Base-by-base conservation (phyloP, 2,329 filamentous ascomycete species). In the Sarocladium strictum region DNA sequence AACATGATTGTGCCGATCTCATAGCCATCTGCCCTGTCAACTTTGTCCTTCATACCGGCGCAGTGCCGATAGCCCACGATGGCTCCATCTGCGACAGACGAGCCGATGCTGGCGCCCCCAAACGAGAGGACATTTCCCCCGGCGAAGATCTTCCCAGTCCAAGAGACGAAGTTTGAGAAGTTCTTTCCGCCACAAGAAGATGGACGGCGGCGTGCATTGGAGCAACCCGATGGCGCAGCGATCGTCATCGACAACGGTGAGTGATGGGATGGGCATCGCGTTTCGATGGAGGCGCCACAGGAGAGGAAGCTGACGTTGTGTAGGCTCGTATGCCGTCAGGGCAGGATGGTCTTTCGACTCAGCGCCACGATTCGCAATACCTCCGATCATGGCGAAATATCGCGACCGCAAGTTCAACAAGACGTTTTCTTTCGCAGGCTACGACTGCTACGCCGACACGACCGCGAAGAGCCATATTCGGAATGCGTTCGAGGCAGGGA, bases 221-320 rank as follows among this genome's bases (percentile, higher is more conserved):
- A 81, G 55, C 72, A 79, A 19, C 69, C 77, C 15, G 78, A 75
- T 56, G 73, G 76, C 45, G 88, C 85, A 53, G 90, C 91, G 52
- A 97, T 99, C 65, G 89, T 99, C 58, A 97, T 99, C 66, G 94
- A 99, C 75, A 97, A 97, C 87, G 94, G 92, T 95, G 74, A 57
- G 72, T 47, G 43, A 47, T 3, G 23, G 19, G 37, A 9, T 23
- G n/a, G n/a, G n/a, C n/a, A n/a, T n/a, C n/a, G n/a, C n/a, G n/a
- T 4, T 26, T 10, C 15, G 17, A n/a, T 26, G 12, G 26, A 49
- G 21, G 21, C 5, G 5, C 27, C 11, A 2, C 33, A 27, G 23
- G n/a, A 23, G 23, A 32, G 11, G 23, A 21, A 23, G 15, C 19
- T 54, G 37, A 7, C 35, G 26, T 15, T 27, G 24, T 53, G 35